Evolutionary conservation across 345 rosid genomes (phyloP).

Genomic region (Arabidopsis thaliana): TAIR10.1 NC_003070.9:26023001-26023500

Average conservation of each 20-base stretch:
- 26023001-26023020: conserved; percentile 8
- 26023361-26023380: conserved; percentile 13
- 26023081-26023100: conserved; percentile 29
- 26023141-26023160: conserved; percentile 20
- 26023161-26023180: conserved; percentile 1
- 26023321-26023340: conserved; percentile 6
- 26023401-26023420: conserved; percentile 10
- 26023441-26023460: conserved; percentile 17
- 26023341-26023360: conserved; percentile 25
- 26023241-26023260: background rate
- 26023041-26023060: conserved; percentile 19
- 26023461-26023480: conserved; percentile 38
- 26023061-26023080: conserved; percentile 11
- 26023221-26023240: conserved; percentile 1
- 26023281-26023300: conserved; percentile 23
- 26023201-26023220: conserved; percentile 24
- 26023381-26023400: background rate
- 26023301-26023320: background rate
- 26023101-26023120: conserved; percentile 34
- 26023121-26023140: background rate
- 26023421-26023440: conserved; percentile 21
- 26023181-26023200: conserved; percentile 27
- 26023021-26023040: conserved; percentile 17
- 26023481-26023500: conserved; percentile 85
- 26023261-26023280: conserved; percentile 8